Percentiles rank a stretch among this genome's conserved stretches.
These are phyloP conservation scores for Yamadazyma takamatsuzukensis DNA, from an alignment of 805 yeast genomes.

Conservation along the genomic window DNA sequence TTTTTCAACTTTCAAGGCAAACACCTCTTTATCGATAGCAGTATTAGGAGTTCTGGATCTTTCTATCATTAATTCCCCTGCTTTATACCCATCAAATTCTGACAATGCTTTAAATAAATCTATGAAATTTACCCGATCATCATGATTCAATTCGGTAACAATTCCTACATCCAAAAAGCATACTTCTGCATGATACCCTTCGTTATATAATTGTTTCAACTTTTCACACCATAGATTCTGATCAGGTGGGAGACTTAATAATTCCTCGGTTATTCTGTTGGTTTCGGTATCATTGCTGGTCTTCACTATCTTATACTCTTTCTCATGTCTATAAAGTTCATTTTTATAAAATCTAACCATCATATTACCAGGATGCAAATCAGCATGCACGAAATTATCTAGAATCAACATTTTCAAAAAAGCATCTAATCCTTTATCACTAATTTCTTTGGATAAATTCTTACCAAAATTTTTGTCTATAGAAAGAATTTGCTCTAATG, in stretches of 20 bases:
- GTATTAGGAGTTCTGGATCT: conserved; percentile 93
- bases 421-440: conserved; percentile 84
- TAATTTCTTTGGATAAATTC: conserved; percentile 59
- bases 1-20: conserved; percentile 82
- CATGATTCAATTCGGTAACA: conserved; percentile 80
- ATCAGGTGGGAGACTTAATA: conserved; percentile 31
- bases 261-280: conserved; percentile 41
- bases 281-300: conserved; percentile 44
- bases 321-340: conserved; percentile 38
- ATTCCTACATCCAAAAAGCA: conserved; percentile 93
- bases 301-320: conserved; percentile 40
- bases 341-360: conserved; percentile 66
- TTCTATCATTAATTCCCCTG: conserved; percentile 95
- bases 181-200: conserved; percentile 76
- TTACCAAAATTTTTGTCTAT: conserved; percentile 43
- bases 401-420: conserved; percentile 88
- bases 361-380: conserved; percentile 95
- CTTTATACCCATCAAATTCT: conserved; percentile 88
- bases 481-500: conserved; percentile 68
- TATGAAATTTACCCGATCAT: conserved; percentile 78
- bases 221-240: conserved; percentile 41
- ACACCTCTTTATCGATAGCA: conserved; percentile 77
- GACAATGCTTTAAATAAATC: conserved; percentile 86
- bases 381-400: conserved; percentile 95
- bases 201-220: conserved; percentile 44